Evolutionary conservation across 768 basidiomycete species (phyloP), one percentile per base, ranked within the genome.

Genomic region (Suillus spraguei): DNA sequence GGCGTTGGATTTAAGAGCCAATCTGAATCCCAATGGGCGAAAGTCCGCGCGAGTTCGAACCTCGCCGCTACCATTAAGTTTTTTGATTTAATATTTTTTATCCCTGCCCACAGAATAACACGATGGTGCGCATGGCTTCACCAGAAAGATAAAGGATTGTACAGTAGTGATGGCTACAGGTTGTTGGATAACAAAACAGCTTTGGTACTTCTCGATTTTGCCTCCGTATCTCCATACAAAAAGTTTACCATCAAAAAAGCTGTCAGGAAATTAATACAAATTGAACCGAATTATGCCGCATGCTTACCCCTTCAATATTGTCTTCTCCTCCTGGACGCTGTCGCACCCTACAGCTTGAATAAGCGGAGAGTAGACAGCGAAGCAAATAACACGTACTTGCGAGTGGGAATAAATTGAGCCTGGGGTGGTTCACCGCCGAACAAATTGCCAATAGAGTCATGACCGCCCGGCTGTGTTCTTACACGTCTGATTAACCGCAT

Each of bases 21-120:
- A 69, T 76, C 71, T 88, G 88, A 85, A 83, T 90, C 88, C 89
- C 87, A 89, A 90, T 90, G 88, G 87, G 86, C 82, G 87, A 44
- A 82, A 85, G 82, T 81, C 88, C 89, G 88, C 90, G 89, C 87
- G 90, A 90, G 90, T 91, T 91, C 89, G 89, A 91, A 89, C 87
- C 90, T 90, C 89, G 88, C 90, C 85, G 87, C 86, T 87, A 87
- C 87, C 88, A 90, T 54, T 0, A 10, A 32, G 59, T 60, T 63
- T 71, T 60, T 68, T 68, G 64, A 38, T 33, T 33, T 46, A 16
- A 60, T 20, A 41, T 28, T 35, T 35, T 42, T 54, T n/a, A 28
- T 50, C 17, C 16, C 2, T 32, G 28, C 17, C 2, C 52, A 10
- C 8, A 17, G 28, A 24, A 49, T 3, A 28, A 28, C 24, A 4